These are phyloP conservation scores for Lindgomyces ingoldianus DNA, from an alignment of 495 filamentous ascomycete species.

Conservation along the genomic window DNA sequence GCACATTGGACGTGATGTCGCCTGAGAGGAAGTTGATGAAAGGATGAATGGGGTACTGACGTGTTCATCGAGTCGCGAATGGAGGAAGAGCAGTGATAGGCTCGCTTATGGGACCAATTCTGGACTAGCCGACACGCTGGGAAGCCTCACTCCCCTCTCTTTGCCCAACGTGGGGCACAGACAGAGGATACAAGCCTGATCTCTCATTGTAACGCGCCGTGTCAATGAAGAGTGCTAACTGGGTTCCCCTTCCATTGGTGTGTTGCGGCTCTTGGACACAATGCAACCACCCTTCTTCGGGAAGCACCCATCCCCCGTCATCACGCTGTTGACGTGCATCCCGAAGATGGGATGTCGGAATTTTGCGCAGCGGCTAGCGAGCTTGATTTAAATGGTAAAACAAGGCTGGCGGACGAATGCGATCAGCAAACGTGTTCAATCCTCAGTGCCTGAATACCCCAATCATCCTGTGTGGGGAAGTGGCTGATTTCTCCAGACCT, in stretches of 20 bases:
- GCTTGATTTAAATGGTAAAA: conserved; percentile 13
- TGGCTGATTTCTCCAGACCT: conserved; percentile 18
- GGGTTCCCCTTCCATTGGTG: neutral
- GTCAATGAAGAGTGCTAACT: neutral
- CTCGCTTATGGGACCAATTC: neutral
- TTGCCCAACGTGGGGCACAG: conserved; percentile 11
- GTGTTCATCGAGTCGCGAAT: conserved; percentile 10
- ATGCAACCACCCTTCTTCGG: conserved; percentile 1
- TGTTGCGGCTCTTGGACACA: conserved; percentile 1
- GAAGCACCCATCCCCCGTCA: conserved; percentile 3
- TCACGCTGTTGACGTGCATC: conserved; percentile 26
- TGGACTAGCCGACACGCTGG: too few relatives aligned
- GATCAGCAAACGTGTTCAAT: conserved; percentile 26
- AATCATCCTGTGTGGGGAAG: conserved; percentile 29
- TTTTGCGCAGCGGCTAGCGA: conserved; percentile 28
- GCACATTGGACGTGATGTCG: neutral
- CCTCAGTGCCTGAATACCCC: conserved; percentile 12
- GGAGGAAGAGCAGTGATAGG: neutral
- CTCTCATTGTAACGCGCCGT: neutral
- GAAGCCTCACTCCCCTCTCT: neutral
- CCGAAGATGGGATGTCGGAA: conserved; percentile 4
- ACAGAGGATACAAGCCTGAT: neutral
- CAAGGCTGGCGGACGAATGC: conserved; percentile 29
- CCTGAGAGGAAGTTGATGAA: conserved; percentile 7
- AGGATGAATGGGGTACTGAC: conserved; percentile 16